Evolutionary conservation across 129 eudicot species (phyloP), one percentile per base, ranked within the genome.

Genomic region (Saposhnikovia divaricata): DNA sequence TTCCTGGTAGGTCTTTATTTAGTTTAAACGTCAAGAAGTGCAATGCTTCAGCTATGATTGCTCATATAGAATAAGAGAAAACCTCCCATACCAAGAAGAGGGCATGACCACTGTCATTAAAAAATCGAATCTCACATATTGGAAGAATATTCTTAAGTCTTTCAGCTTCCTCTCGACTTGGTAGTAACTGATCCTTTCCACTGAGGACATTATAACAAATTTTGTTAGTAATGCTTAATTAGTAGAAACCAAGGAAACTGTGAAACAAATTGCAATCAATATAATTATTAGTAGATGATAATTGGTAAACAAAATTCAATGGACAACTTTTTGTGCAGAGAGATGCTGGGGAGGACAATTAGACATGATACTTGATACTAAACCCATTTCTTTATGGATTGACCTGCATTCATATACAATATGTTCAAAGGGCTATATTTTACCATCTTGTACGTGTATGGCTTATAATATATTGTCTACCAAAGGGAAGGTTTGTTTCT

Each of bases 91-190:
- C 97, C 95, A 92, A 78, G 82, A 92, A 88, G 78, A 90, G 83
- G 75, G 85, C 84, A 87, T 92, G 91, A 18, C 89, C 87, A 18
- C 82, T 85, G 76, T 82, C 80, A 53, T 73, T 81, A 80, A 85
- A 88, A 61, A 25, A 47, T 19, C 93, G 91, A 57, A 90, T 84
- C 78, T 88, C 85, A 69, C 95, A 90, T 19, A 87, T 90, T 74
- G 86, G 90, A 51, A 92, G 80, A 51, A 84, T 44, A 34, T 71
- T 44, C 9, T 78, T 72, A 71, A 92, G 97, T 84, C 94, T 89
- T 86, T 92, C 86, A 69, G 87, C 92, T 89, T 92, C 98, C 79
- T 89, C 85, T 78, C 38, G 83, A 84, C 93, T 90, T 74, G 98
- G 92, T 81, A 92, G 78, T 42, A 92, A 78, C 78, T 83, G 87